Evolutionary conservation across 2,329 filamentous ascomycete species (phyloP), one percentile per base, ranked within the genome.

Genomic region (Xylariaceae sp.): DNA sequence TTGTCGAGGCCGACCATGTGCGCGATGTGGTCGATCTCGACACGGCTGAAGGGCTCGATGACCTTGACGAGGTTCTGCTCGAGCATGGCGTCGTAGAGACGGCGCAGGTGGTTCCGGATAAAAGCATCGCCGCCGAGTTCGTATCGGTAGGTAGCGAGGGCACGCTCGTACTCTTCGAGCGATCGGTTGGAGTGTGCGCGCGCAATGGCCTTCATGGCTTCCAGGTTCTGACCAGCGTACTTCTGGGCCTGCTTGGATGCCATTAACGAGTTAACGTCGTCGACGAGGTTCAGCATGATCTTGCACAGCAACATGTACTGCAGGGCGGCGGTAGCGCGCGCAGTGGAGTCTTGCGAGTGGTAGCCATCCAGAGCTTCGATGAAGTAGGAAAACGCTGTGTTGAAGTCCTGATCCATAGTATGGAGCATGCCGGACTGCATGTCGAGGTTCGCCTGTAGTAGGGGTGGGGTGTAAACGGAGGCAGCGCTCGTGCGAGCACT

Each of bases 271-370:
- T 93, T 96, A 74, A 99, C 93, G 75, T 99, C 95, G 79, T 97
- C 92, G 66, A 87, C 91, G 47, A 95, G 82, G 78, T 99, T 99
- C 68, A 99, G 83, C 95, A 99, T 99, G 75, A 99, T 94, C 81
- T 99, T 99, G 86, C 94, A 97, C 41, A 99, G 87, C 57, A 99
- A 85, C 94, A 99, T 99, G 82, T 99, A 99, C 80, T 99, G 94
- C 66, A 99, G 81, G 9, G 94, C 92, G 10, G 93, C 90, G n/a
- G 93, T 95, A n/a, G 95, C 94, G 77, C 92, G 92, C 65, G 82
- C 79, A 45, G 87, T 80, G 73, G 96, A 92, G 67, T 99, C 94
- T 74, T 96, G 92, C 51, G 88, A 88, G 77, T 94, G 91, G 77
- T 97, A 99, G 61, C 94, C 94, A 73, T 99, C 94, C 64, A 99